Conservation (phyloP, 2,329 filamentous ascomycete genomes). For the Fusarium sp. region DNA sequence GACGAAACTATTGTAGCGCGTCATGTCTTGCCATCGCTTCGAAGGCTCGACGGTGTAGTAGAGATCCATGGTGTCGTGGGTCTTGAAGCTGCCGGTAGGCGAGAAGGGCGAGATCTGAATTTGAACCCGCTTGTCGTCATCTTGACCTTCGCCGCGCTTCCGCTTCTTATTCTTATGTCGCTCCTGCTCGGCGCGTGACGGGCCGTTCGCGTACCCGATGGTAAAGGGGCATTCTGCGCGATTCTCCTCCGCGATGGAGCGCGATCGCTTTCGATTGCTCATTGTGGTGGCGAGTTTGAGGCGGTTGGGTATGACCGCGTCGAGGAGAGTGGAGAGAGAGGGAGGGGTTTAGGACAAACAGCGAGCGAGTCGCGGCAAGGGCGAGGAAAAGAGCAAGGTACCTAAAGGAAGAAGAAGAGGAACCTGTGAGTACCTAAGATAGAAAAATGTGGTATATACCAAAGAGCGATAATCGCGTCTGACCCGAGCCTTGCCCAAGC, state of each 20-base stretch:
- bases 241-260: constrained; percentile 61
- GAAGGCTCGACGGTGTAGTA: constrained; percentile 66
- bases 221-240: constrained; percentile 69
- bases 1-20: constrained; percentile 71
- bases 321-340: constrained; percentile 38
- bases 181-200: constrained; percentile 47
- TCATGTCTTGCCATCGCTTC: constrained; percentile 69
- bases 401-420: background rate
- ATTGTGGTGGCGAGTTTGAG: constrained; percentile 39
- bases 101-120: constrained; percentile 67
- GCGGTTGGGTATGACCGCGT: constrained; percentile 42
- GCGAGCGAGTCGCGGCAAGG: constrained; percentile 32
- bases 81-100: constrained; percentile 66
- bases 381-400: constrained; percentile 10
- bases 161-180: constrained; percentile 60
- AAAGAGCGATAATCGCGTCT: constrained; percentile 37
- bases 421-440: background rate
- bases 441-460: constrained; percentile 1
- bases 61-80: constrained; percentile 65
- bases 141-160: constrained; percentile 60
- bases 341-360: constrained; percentile 42
- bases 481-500: constrained; percentile 42
- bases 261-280: constrained; percentile 64
- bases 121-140: constrained; percentile 59
- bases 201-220: constrained; percentile 50